Evolutionary conservation across 805 yeast genomes (phyloP).

Genomic region (Kazachstania africana): DNA sequence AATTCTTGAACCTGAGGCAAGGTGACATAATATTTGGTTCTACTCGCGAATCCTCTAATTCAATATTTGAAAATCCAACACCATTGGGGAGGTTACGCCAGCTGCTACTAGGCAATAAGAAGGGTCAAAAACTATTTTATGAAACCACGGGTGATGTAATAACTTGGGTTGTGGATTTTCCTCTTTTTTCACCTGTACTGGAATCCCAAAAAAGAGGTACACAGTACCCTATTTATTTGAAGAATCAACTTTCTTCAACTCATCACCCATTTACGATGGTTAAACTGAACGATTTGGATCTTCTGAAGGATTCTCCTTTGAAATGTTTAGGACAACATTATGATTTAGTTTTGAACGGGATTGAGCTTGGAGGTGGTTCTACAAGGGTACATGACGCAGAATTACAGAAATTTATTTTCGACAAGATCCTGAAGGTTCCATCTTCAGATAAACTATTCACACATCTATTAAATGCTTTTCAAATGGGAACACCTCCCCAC

Average conservation of each 20-base stretch:
- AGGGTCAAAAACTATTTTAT: slow-evolving; percentile 28
- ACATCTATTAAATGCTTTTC: slow-evolving; percentile 70
- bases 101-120: slow-evolving; percentile 40
- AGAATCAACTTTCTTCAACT: slow-evolving; percentile 45
- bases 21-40: slow-evolving; percentile 74
- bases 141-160: slow-evolving; percentile 33
- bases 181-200: slow-evolving; percentile 74
- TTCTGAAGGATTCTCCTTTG: slow-evolving; percentile 41
- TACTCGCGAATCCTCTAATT: slow-evolving; percentile 44
- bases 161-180: slow-evolving; percentile 86
- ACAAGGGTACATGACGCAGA: slow-evolving; percentile 83
- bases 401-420: slow-evolving; percentile 64
- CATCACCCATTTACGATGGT: slow-evolving; percentile 99
- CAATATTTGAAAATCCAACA: slow-evolving; percentile 86
- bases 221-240: slow-evolving; percentile 53
- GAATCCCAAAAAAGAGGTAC: slow-evolving; percentile 6
- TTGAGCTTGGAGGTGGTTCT: slow-evolving; percentile 95
- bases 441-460: slow-evolving; percentile 63
- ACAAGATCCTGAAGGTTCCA: slow-evolving; percentile 46
- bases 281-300: slow-evolving; percentile 51
- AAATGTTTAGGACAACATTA: slow-evolving; percentile 80
- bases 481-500: slow-evolving; percentile 95
- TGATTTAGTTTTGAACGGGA: slow-evolving; percentile 88
- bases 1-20: slow-evolving; percentile 31
- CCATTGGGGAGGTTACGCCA: slow-evolving; percentile 85